These are phyloP conservation scores for Ramicandelaber brevisporus DNA, from an alignment of 192 early-diverging fungal species.

Conservation along the genomic window DNA sequence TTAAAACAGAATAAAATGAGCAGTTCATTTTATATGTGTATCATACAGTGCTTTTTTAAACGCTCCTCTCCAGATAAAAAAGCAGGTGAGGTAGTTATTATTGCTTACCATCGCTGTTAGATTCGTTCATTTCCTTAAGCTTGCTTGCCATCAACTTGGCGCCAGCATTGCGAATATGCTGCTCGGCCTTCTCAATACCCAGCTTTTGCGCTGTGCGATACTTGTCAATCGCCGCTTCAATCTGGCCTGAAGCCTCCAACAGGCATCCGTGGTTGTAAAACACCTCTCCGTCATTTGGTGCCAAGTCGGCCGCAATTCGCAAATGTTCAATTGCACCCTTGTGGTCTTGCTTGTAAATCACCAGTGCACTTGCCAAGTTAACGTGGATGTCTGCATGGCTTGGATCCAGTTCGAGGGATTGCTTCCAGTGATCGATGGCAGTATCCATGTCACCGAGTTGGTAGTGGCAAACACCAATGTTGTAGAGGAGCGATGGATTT, in stretches of 20 bases:
- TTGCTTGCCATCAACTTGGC: no score
- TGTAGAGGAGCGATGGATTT: no score
- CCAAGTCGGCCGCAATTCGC: conserved; percentile 18
- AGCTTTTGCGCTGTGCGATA: conserved; percentile 16
- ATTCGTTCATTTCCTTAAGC: no score
- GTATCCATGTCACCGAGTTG: conserved; percentile 4
- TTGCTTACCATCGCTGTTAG: no score
- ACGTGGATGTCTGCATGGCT: conserved; percentile 27
- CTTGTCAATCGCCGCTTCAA: conserved; percentile 22
- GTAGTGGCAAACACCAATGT: conserved; percentile 2
- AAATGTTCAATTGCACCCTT: conserved; percentile 17
- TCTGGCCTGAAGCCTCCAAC: conserved; percentile 20
- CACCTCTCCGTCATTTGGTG: conserved; percentile 30
- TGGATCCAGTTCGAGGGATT: conserved; percentile 18
- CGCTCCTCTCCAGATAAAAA: no score
- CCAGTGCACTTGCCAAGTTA: conserved; percentile 28
- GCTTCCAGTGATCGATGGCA: conserved; percentile 18
- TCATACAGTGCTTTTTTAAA: no score
- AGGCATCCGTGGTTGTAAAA: conserved; percentile 25
- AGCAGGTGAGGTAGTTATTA: no score
- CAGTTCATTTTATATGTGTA: no score
- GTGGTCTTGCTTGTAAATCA: conserved; percentile 11
- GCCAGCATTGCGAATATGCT: conserved; percentile 20
- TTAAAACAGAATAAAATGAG: no score
- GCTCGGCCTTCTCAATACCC: conserved; percentile 15